Evolutionary conservation across 306 rosid genomes (phyloP), one percentile per base, ranked within the genome.

Genomic region (Canavalia ensiformis): DNA sequence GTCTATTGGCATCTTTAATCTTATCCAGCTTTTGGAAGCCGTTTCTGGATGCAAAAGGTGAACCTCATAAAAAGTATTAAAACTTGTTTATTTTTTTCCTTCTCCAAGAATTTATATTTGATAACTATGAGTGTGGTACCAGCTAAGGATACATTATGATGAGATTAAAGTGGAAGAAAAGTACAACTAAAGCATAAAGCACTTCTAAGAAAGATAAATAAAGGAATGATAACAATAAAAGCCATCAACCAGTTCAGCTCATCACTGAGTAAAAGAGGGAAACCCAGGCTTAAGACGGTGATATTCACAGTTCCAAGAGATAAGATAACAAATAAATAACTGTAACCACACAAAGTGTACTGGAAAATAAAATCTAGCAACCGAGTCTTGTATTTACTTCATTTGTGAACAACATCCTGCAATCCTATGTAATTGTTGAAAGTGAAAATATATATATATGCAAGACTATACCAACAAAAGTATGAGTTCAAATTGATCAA

Each of bases 1-100:
- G 98, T 82, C 99, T 91, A 82, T 71, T 90, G 79, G 99, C 92
- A 77, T 96, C 99, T 74, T 90, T 96, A 84, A 96, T 88, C 91
- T 94, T 93, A 83, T 96, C 99, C 87, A 96, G 85, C 88, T 83
- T 93, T 89, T 93, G 99, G 87, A 96, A 96, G 83, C 99, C 98
- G 93, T 93, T 96, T 83, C 99, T 93, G 92, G 63, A 66, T 57
- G 63, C 65, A 80, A 86, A 74, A 49, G 46, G 77, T 35, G 56
- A 80, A 54, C 3, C 64, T 58, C 35, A 41, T 75, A 66, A 72
- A 72, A 35, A 41, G 34, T 3, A n/a, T 39, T 39, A 77, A 34
- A 39, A 34, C 44, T 35, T 31, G 47, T 59, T 58, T 57, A 18
- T 18, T 18, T 18, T 18, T 18, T 18, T 74, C 54, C 68, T 74